Evolutionary conservation across 129 eudicot species (phyloP), one percentile per base, ranked within the genome.

Genomic region (Scalesia atractyloides): DNA sequence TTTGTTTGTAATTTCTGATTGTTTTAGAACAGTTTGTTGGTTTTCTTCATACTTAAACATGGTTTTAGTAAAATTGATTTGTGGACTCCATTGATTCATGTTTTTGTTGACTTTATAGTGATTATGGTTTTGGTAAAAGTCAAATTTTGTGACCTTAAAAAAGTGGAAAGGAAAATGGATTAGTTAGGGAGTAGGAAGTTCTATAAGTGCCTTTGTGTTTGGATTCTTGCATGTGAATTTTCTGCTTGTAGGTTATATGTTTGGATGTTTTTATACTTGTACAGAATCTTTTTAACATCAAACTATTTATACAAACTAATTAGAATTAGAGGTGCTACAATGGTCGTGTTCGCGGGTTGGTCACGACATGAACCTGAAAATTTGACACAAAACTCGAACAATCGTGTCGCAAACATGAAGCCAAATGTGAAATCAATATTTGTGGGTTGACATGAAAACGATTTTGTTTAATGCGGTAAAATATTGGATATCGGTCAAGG

Each of bases 201-300:
- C 52, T 48, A 61, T 14, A 49, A 52, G 44, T 70, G 66, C 63
- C 20, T 24, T 1, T 24, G 30, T 51, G 77, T 64, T 78, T 78
- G 82, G 73, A 78, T 78, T 78, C 73, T 78, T 78, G 77, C 77
- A 13, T 72, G 52, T 78, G 82, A 62, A 71, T 53, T 71, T 78
- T 18, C n/a, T 53, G 77, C 47, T 63, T 78, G 77, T 70, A 63
- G 48, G 53, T 37, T 54, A 51, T 7, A 37, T 69, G 22, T 15
- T 50, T 70, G 76, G 82, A 77, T 24, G 52, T 53, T 64, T 78
- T 67, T 52, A 36, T 51, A 64, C 5, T 67, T 52, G 22, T 51
- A 64, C 5, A 56, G 77, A 78, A 72, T 78, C 56, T 69, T 77
- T 61, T 0, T 60, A 10, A 24, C 7, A 22, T 11, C 36, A 11